Percentiles rank a stretch among this genome's conserved stretches.
Conservation (phyloP, 2,329 filamentous ascomycete genomes). For the Teratosphaeria destructans region DNA sequence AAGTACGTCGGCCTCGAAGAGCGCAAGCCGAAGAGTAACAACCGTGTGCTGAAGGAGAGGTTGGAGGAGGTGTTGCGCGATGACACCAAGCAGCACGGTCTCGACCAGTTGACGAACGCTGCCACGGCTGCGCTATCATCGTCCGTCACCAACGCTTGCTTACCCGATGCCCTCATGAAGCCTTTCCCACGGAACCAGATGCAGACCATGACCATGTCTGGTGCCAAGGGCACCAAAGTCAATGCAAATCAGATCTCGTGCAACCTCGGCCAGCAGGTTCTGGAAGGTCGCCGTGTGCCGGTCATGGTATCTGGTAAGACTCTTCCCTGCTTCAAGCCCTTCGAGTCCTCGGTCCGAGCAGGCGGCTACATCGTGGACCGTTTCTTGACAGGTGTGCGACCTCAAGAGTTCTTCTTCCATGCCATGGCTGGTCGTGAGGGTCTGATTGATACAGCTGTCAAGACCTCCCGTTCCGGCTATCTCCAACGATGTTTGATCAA, state of each 20-base stretch:
- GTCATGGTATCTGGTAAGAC: constrained; percentile 98
- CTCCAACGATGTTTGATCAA: constrained; percentile 95
- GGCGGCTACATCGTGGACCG: constrained; percentile 91
- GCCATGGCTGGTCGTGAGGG: constrained; percentile 98
- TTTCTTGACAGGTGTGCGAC: constrained; percentile 94
- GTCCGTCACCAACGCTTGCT: constrained; percentile 64
- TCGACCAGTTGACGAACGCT: constrained; percentile 80
- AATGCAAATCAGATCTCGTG: constrained; percentile 97
- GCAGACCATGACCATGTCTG: constrained; percentile 96
- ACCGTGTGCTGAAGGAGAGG: constrained; percentile 63
- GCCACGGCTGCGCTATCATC: constrained; percentile 62
- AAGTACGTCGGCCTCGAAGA: constrained; percentile 79
- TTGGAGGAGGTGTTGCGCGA: constrained; percentile 86
- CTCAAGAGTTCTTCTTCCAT: constrained; percentile 98
- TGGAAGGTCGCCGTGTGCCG: constrained; percentile 89
- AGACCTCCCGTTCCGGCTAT: constrained; percentile 94
- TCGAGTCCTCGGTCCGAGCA: constrained; percentile 77
- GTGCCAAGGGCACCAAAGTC: constrained; percentile 84
- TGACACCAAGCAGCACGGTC: constrained; percentile 76
- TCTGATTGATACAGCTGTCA: constrained; percentile 96
- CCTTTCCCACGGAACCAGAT: constrained; percentile 95
- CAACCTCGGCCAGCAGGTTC: constrained; percentile 89
- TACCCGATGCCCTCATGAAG: constrained; percentile 77
- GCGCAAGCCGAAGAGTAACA: constrained; percentile 48
- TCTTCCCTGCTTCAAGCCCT: constrained; percentile 84